A percentile compares a stretch with the other conserved stretches of the same genome.
phyloP scores from a whole-genome alignment of 1,284 basidiomycete species.

The Fomitopsis pinicola region DNA sequence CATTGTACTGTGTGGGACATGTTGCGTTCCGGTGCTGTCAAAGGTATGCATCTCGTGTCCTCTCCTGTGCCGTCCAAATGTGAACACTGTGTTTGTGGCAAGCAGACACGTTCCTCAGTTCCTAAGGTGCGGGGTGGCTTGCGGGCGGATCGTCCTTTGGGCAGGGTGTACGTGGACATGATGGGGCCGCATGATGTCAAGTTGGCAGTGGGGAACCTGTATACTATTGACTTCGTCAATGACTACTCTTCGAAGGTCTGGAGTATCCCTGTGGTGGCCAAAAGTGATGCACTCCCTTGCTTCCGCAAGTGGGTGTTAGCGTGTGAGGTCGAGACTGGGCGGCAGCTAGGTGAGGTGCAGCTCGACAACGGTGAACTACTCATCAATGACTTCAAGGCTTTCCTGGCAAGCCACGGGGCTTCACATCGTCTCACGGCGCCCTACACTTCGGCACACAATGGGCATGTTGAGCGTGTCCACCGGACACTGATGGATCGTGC shows the following conservation, averaged over 20 bases:
- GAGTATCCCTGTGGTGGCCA: background rate
- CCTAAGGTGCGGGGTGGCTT: background rate
- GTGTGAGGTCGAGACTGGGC: background rate
- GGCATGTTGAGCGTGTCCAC: background rate
- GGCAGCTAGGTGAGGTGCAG: background rate
- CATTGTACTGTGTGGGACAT: background rate
- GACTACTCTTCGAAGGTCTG: background rate
- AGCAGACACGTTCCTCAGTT: background rate
- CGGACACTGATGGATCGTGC: background rate
- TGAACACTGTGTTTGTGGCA: too few species aligned
- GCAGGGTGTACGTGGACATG: background rate
- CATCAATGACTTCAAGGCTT: background rate
- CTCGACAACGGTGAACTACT: background rate
- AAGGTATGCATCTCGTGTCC: background rate
- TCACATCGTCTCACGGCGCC: background rate
- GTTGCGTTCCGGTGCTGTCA: background rate
- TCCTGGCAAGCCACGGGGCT: background rate
- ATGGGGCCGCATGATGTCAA: background rate
- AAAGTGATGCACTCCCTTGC: background rate
- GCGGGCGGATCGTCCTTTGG: background rate
- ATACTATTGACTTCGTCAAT: background rate
- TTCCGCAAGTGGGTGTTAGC: background rate
- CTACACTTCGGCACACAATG: background rate
- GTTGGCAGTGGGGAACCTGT: background rate
- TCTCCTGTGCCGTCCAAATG: background rate